phyloP scores from a whole-genome alignment of 441 rosid genomes.

The Omphalea diandra region DNA sequence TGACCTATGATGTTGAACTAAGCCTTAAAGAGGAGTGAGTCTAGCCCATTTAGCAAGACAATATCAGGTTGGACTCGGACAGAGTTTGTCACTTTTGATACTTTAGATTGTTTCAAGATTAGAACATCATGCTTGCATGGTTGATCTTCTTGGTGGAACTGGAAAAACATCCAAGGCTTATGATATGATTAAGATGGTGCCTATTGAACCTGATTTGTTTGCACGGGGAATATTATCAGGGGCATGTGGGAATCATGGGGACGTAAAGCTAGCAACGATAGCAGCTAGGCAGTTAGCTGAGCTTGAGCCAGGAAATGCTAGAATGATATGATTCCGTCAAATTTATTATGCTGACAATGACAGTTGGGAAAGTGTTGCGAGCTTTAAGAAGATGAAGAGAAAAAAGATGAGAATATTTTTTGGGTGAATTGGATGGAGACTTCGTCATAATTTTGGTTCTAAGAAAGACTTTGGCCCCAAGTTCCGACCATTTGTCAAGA shows the following conservation, averaged over 20 bases:
- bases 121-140: conserved; percentile 83
- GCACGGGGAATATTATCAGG: conserved; percentile 91
- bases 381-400: conserved; percentile 54
- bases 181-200: conserved; percentile 52
- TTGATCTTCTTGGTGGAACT: conserved; percentile 79
- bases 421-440: conserved; percentile 76
- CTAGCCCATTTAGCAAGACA: too few species aligned
- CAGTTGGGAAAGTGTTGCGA: conserved; percentile 50
- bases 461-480: neutral
- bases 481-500: neutral
- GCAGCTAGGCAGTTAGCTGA: conserved; percentile 59
- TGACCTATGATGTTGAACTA: too few species aligned
- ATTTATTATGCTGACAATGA: conserved; percentile 65
- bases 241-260: conserved; percentile 73
- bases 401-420: conserved; percentile 40
- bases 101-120: conserved; percentile 61
- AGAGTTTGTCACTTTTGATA: conserved; percentile 57
- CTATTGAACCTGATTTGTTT: conserved; percentile 65
- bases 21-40: too few species aligned
- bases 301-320: conserved; percentile 72
- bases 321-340: conserved; percentile 50
- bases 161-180: conserved; percentile 66
- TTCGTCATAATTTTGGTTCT: conserved; percentile 12
- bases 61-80: conserved; percentile 63
- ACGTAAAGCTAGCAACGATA: conserved; percentile 55